Conservation (phyloP, 495 filamentous ascomycete genomes). For the Corynascus novoguineensis region DNA sequence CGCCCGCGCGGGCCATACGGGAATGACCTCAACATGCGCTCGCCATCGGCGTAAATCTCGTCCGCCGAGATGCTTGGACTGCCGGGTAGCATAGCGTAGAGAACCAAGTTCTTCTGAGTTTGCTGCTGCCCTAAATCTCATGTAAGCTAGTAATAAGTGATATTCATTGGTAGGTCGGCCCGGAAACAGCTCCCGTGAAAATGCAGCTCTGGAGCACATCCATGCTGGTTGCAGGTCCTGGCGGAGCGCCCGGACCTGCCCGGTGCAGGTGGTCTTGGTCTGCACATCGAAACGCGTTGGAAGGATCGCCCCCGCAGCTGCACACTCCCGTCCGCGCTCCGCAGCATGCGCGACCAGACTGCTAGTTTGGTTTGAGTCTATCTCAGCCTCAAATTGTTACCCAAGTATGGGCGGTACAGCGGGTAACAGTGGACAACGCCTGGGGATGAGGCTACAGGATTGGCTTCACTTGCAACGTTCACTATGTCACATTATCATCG, state of each 20-base stretch:
- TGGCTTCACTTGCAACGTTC: too few relatives aligned
- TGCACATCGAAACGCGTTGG: conserved; percentile 3
- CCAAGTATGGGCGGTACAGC: too few relatives aligned
- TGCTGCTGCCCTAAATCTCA: too few relatives aligned
- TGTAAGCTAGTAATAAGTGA: too few relatives aligned
- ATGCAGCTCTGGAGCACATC: too few relatives aligned
- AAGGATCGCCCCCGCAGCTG: neutral
- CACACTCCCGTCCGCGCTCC: neutral
- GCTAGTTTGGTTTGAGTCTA: too few relatives aligned
- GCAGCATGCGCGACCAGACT: neutral
- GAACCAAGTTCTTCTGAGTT: neutral
- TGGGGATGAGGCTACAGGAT: too few relatives aligned
- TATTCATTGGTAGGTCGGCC: too few relatives aligned
- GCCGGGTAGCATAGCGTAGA: neutral
- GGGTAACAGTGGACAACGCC: too few relatives aligned
- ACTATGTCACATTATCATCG: too few relatives aligned
- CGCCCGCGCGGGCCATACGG: neutral
- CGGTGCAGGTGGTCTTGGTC: neutral
- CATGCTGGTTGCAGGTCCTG: neutral
- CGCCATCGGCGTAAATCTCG: neutral
- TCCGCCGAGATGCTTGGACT: neutral
- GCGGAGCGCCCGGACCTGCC: neutral
- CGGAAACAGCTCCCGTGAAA: neutral
- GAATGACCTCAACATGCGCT: neutral
- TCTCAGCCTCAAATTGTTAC: conserved; percentile 17